Percentiles rank a stretch among this genome's conserved stretches.
phyloP scores from a whole-genome alignment of 176 grass and related monocot species.

The Phoenix roebelenii region DNA sequence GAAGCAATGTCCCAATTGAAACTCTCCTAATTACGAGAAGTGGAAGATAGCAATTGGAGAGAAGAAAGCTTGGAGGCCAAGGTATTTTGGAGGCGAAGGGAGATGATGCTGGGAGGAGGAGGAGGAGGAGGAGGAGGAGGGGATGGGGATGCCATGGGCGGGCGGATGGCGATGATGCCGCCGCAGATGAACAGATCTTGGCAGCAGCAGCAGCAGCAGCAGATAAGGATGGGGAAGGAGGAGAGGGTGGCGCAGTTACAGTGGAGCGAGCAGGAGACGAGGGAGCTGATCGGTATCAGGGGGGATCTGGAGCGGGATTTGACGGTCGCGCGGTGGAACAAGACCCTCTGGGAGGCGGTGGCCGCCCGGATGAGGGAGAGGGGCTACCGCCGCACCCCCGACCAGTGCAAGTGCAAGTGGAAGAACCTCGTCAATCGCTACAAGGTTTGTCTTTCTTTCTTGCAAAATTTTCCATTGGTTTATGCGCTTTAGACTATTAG shows the following conservation, averaged over 20 bases:
- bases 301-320: constrained; percentile 58
- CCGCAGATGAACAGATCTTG: neutral
- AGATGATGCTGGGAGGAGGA: constrained; percentile 28
- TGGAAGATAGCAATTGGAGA: constrained; percentile 34
- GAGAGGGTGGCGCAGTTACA: constrained; percentile 63
- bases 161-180: neutral
- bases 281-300: constrained; percentile 60
- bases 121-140: neutral
- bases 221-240: constrained; percentile 26
- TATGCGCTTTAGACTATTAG: too few relatives aligned
- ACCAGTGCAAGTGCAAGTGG: constrained; percentile 38
- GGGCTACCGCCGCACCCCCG: constrained; percentile 61
- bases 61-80: neutral
- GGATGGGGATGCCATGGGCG: neutral
- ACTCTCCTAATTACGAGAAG: neutral
- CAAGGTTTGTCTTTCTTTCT: constrained; percentile 4
- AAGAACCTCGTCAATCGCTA: constrained; percentile 17
- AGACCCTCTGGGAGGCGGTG: constrained; percentile 73
- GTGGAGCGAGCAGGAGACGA: constrained; percentile 74
- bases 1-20: too few relatives aligned
- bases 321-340: constrained; percentile 38
- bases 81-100: neutral
- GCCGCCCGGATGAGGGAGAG: constrained; percentile 36
- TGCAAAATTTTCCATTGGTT: too few relatives aligned
- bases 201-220: neutral